These are phyloP conservation scores for Nakazawaea ambrosiae DNA, from an alignment of 805 yeast species.

Conservation along the genomic window DNA sequence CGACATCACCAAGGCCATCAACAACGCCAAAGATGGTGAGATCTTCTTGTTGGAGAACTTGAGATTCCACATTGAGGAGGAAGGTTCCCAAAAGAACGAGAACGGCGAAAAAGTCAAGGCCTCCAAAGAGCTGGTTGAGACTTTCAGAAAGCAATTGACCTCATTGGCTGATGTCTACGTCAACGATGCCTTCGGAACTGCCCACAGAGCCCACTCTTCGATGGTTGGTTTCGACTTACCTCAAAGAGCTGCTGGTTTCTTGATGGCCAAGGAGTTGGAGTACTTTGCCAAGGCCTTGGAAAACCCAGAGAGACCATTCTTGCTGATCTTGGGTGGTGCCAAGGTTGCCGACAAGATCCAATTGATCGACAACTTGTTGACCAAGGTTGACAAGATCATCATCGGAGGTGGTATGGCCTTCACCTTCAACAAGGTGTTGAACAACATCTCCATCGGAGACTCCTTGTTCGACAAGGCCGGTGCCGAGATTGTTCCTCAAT, in stretches of 20 bases:
- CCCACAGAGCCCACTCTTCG: slow-evolving; percentile 99
- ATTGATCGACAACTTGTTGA: slow-evolving; percentile 92
- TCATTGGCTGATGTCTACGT: slow-evolving; percentile 94
- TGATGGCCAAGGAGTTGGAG: slow-evolving; percentile 93
- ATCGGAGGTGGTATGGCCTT: slow-evolving; percentile 99
- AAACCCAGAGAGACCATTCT: slow-evolving; percentile 96
- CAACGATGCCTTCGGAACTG: slow-evolving; percentile 98
- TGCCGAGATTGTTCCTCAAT: slow-evolving; percentile 87
- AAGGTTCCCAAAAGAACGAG: slow-evolving; percentile 86
- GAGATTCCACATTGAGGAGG: slow-evolving; percentile 97
- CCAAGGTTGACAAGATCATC: slow-evolving; percentile 91
- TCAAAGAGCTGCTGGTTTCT: slow-evolving; percentile 98
- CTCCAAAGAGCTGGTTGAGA: slow-evolving; percentile 70
- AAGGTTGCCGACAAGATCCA: slow-evolving; percentile 98
- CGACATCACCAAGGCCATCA: slow-evolving; percentile 77
- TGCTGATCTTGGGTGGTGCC: slow-evolving; percentile 99
- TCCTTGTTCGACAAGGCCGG: slow-evolving; percentile 93
- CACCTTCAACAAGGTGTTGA: slow-evolving; percentile 93
- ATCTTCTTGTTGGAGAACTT: slow-evolving; percentile 92
- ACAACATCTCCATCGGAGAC: slow-evolving; percentile 81
- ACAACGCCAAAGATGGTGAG: slow-evolving; percentile 68
- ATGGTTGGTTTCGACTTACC: slow-evolving; percentile 97
- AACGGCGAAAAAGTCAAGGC: slow-evolving; percentile 97
- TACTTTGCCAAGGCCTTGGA: slow-evolving; percentile 98
- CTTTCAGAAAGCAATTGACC: slow-evolving; percentile 86